These are phyloP conservation scores for Aspergillus bridgeri DNA, from an alignment of 495 filamentous ascomycete species.

Conservation along the genomic window DNA sequence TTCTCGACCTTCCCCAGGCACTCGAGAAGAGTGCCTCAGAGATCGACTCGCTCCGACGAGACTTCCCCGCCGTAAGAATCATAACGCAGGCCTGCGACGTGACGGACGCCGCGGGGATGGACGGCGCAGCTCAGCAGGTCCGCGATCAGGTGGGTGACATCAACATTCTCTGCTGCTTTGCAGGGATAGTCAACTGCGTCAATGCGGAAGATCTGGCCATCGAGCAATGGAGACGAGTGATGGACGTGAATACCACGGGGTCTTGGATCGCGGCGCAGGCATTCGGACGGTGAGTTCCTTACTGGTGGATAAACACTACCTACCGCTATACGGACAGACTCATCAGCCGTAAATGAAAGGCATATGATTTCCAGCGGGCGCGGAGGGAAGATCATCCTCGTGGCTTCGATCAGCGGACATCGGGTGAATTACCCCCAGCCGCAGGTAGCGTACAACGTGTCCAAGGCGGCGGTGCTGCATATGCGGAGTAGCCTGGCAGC, in stretches of 20 bases:
- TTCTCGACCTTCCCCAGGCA: conserved; percentile 56
- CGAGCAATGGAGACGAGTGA: conserved; percentile 51
- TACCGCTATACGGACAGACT: not conserved
- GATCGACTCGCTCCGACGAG: conserved; percentile 38
- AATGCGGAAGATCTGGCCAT: conserved; percentile 52
- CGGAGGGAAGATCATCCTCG: conserved; percentile 60
- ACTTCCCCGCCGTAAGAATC: conserved; percentile 54
- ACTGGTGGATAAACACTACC: not conserved
- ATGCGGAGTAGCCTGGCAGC: conserved; percentile 35
- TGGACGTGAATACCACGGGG: conserved; percentile 67
- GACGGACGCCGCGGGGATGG: conserved; percentile 48
- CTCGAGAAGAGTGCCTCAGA: conserved; percentile 15
- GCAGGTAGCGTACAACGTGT: conserved; percentile 42
- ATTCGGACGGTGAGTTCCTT: conserved; percentile 44
- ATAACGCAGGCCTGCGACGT: conserved; percentile 50
- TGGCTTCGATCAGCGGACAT: conserved; percentile 64
- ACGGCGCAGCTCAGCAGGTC: conserved; percentile 35
- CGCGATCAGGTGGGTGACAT: conserved; percentile 47
- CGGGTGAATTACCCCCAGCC: conserved; percentile 48
- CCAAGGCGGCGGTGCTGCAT: conserved; percentile 37
- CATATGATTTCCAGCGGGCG: conserved; percentile 26
- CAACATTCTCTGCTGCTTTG: conserved; percentile 60
- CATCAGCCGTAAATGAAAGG: conserved; percentile 10
- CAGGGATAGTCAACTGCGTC: conserved; percentile 60
- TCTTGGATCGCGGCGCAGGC: conserved; percentile 63